Evolutionary conservation across 192 early-diverging fungal genomes (phyloP), one percentile per base, ranked within the genome.

Genomic region (Coemansia sp.): DNA sequence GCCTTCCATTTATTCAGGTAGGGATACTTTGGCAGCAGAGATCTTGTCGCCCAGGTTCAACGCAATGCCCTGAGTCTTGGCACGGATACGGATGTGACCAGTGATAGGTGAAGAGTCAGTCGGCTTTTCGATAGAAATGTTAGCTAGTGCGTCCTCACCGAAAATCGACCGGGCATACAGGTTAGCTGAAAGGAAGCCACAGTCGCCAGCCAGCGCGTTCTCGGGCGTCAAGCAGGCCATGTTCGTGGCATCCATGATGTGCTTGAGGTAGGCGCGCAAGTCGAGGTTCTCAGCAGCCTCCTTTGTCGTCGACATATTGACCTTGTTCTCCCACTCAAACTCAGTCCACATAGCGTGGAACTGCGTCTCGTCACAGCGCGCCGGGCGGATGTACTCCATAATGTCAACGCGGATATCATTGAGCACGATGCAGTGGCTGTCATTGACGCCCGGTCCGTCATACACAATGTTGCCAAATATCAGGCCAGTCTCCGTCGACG

Each of bases 321-420:
- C 95, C 87, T 98, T 98, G 86, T 99, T 99, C 79, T 99, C 97
- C 97, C 97, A 99, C 77, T 99, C 97, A 85, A 99, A 99, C 82
- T 99, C 97, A 53, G 89, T 93, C 97, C 97, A 99, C 95, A 98
- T 97, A 67, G 89, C 80, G 60, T 96, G 89, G 93, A 99, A 99
- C 88, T 93, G 92, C 32, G 90, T 92, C 75, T 96, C 94, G 47
- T 88, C 90, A 84, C 95, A 98, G 44, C 79, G 84, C 32, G 92
- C 93, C 20, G 95, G 92, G 50, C 95, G 93, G 82, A 99, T 97
- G 76, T 98, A 99, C 78, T 98, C 97, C 95, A 98, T 97, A 68
- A 99, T 99, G 69, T 99, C 97, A 70, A 99, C 93, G 69, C 97
- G 95, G 55, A 99, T 94, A 69, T 99, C 97, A 68, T 96, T 98